These are phyloP conservation scores for Alternaria ethzedia DNA, from an alignment of 2,329 filamentous ascomycete genomes.

Conservation along the genomic window DNA sequence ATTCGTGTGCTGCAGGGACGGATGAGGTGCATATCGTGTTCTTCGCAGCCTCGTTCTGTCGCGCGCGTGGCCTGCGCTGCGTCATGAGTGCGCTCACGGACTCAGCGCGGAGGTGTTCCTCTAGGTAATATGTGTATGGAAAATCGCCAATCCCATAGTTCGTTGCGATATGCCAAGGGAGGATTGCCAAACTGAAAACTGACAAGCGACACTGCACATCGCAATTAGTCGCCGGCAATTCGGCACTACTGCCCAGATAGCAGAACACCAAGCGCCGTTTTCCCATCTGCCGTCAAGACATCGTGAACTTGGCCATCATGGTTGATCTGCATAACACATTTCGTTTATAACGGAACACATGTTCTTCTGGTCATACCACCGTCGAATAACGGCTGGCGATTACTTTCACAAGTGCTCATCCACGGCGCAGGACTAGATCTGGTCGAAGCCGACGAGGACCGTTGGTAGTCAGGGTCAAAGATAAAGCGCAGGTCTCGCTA, in stretches of 20 bases:
- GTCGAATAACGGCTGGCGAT: not conserved
- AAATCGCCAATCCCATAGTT: not conserved
- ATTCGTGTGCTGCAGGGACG: slow-evolving; percentile 10
- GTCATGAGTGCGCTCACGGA: not conserved
- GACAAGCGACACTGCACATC: slow-evolving; percentile 22
- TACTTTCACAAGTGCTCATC: not conserved
- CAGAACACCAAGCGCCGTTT: slow-evolving; percentile 2
- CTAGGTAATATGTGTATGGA: not conserved
- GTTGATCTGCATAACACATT: not conserved
- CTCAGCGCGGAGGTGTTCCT: not conserved
- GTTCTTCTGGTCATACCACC: not conserved
- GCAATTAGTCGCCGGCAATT: slow-evolving; percentile 21
- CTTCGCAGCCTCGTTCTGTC: slow-evolving; percentile 14
- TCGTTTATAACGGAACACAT: not conserved
- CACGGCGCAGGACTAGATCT: not conserved
- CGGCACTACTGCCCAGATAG: slow-evolving; percentile 18
- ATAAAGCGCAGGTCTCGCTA: not conserved
- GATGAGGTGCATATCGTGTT: slow-evolving; percentile 14
- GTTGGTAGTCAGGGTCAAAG: not conserved
- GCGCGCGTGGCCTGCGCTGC: not conserved
- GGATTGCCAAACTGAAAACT: not conserved
- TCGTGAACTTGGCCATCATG: not conserved
- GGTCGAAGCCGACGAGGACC: not conserved
- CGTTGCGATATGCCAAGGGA: not conserved
- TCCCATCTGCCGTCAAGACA: not conserved